These are phyloP conservation scores for Globisporangium solare DNA, from an alignment of 352 stramenopile genomes.

Conservation along the genomic window DNA sequence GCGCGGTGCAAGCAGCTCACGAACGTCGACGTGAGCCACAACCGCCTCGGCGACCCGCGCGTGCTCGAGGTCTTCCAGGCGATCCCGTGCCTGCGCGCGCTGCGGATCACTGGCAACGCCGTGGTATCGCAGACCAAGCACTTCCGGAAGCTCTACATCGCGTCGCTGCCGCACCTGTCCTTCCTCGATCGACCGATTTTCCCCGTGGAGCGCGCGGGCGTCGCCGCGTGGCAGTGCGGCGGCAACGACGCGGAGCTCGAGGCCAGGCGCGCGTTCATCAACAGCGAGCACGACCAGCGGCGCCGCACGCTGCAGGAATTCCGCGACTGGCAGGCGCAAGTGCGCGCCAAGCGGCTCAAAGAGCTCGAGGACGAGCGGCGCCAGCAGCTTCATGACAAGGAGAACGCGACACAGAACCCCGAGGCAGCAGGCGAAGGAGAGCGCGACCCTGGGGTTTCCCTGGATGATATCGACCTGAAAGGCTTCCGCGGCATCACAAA, in stretches of 20 bases:
- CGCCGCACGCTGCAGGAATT: conserved; percentile 67
- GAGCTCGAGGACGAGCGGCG: conserved; percentile 47
- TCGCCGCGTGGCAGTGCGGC: conserved; percentile 84
- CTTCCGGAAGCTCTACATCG: conserved; percentile 93
- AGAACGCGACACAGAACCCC: conserved; percentile 14
- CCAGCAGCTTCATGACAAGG: conserved; percentile 29
- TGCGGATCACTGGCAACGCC: conserved; percentile 87
- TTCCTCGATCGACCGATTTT: conserved; percentile 96
- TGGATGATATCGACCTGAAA: conserved; percentile 29
- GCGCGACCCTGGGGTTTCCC: neutral
- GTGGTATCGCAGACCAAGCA: conserved; percentile 88
- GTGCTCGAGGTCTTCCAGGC: conserved; percentile 78
- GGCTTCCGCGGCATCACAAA: conserved; percentile 64
- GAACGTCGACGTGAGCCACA: conserved; percentile 92
- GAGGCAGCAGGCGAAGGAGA: conserved; percentile 4
- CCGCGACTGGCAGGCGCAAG: conserved; percentile 68
- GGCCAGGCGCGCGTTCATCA: conserved; percentile 70
- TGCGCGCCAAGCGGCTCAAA: conserved; percentile 53
- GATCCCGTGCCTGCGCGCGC: conserved; percentile 74
- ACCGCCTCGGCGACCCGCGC: conserved; percentile 79
- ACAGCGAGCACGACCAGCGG: conserved; percentile 71
- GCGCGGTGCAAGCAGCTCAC: conserved; percentile 60
- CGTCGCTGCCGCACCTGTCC: conserved; percentile 68
- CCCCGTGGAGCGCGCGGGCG: conserved; percentile 80
- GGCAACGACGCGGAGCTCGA: conserved; percentile 86